Evolutionary conservation across 2,329 filamentous ascomycete genomes (phyloP).

Genomic region (Ambrosiella beaveri): DNA sequence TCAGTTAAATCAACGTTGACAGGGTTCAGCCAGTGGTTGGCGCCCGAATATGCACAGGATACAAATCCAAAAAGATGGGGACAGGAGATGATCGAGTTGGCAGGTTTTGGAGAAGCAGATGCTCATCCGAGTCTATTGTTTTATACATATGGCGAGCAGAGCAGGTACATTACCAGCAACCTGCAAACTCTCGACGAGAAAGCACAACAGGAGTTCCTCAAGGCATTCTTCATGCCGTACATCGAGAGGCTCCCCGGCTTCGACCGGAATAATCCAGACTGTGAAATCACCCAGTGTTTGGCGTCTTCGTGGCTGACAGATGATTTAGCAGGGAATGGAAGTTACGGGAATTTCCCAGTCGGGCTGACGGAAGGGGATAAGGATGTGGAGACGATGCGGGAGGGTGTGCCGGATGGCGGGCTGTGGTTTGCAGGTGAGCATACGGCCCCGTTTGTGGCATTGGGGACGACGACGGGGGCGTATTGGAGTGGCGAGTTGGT

Average conservation of each 20-base stretch:
- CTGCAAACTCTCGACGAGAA: conserved; percentile 27
- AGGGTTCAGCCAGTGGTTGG: conserved; percentile 61
- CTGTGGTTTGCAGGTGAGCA: conserved; percentile 85
- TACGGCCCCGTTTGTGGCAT: conserved; percentile 72
- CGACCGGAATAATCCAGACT: conserved; percentile 31
- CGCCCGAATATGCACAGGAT: conserved; percentile 46
- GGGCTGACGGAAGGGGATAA: conserved; percentile 52
- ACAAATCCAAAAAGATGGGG: conserved; percentile 51
- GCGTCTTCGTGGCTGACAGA: conserved; percentile 67
- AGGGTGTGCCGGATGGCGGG: conserved; percentile 46
- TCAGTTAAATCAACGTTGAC: conserved; percentile 28
- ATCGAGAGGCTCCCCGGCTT: conserved; percentile 60
- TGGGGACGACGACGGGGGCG: conserved; percentile 79
- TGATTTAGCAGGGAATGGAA: conserved; percentile 62
- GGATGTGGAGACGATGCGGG: conserved; percentile 49
- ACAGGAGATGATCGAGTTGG: conserved; percentile 62
- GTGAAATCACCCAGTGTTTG: conserved; percentile 44
- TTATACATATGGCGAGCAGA: conserved; percentile 54
- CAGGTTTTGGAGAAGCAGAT: conserved; percentile 36
- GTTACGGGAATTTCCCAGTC: conserved; percentile 72
- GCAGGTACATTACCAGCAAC: conserved; percentile 32
- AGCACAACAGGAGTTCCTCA: conserved; percentile 36
- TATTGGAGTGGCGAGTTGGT: conserved; percentile 82
- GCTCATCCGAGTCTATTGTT: conserved; percentile 74
- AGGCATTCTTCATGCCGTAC: conserved; percentile 59